Conservation (phyloP, 768 basidiomycete genomes). For the Hygrophoropsis aurantiaca region DNA sequence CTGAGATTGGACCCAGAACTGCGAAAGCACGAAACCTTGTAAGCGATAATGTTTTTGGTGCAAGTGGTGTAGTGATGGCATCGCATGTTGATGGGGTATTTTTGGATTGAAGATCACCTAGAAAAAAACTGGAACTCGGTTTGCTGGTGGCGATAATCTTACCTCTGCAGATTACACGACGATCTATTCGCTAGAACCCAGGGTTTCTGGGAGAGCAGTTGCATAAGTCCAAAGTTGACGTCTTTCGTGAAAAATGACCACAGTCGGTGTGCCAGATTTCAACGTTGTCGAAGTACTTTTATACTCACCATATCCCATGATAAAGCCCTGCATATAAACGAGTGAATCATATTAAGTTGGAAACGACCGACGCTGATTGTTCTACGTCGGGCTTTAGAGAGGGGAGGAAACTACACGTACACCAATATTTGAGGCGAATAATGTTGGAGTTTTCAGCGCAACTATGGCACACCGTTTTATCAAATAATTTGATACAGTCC, state of each 20-base stretch:
- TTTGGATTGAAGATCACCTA: conserved; percentile 40
- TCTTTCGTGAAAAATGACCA: conserved; percentile 40
- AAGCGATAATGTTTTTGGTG: neutral
- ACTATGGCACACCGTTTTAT: too few species aligned
- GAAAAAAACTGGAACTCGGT: conserved; percentile 27
- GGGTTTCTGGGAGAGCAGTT: conserved; percentile 10
- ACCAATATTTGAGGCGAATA: neutral
- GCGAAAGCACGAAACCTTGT: conserved; percentile 26
- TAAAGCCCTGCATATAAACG: conserved; percentile 33
- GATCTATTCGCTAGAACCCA: conserved; percentile 37
- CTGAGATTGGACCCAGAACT: conserved; percentile 27
- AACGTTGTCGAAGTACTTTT: too few species aligned
- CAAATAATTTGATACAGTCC: neutral
- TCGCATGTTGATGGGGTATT: neutral
- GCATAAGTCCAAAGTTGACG: conserved; percentile 33
- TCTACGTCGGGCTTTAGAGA: conserved; percentile 18
- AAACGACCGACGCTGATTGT: conserved; percentile 1
- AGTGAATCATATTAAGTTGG: conserved; percentile 15
- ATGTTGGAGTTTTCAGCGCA: too few species aligned
- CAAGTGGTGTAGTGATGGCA: neutral
- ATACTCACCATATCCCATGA: too few species aligned
- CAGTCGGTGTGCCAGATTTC: conserved; percentile 27
- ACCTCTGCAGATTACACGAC: conserved; percentile 48
- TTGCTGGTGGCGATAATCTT: conserved; percentile 38
- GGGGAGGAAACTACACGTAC: conserved; percentile 19